A percentile compares a stretch with the other conserved stretches of the same genome.
phyloP scores from a whole-genome alignment of 345 rosid genomes.

The Populus alba region DNA sequence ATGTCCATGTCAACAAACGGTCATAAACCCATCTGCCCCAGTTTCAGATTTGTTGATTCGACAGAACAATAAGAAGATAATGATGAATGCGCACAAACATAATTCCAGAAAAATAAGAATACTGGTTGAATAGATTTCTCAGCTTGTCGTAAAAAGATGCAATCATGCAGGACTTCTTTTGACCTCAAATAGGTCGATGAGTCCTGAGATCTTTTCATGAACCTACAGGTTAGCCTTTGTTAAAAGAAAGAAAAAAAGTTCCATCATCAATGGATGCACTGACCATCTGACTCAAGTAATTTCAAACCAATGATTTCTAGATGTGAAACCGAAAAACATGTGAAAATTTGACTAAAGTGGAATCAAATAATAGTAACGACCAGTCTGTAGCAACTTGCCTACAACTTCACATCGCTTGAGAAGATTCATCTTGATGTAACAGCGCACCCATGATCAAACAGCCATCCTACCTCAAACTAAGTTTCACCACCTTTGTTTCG shows the following conservation, averaged over 20 bases:
- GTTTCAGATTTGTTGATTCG: not conserved
- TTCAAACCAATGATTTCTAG: not conserved
- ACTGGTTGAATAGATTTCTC: not conserved
- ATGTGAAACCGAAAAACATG: not conserved
- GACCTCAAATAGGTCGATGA: not conserved
- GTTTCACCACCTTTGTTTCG: constrained; percentile 42
- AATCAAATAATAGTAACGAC: not conserved
- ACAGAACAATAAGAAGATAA: too few species aligned
- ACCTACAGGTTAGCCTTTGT: not conserved
- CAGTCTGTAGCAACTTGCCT: constrained; percentile 38
- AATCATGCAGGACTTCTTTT: not conserved
- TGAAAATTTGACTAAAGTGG: not conserved
- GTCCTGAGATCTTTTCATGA: not conserved
- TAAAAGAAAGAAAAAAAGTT: not conserved
- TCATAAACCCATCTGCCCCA: not conserved
- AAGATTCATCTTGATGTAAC: constrained; percentile 62
- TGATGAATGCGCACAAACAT: not conserved
- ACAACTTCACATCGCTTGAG: constrained; percentile 47
- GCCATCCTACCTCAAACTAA: constrained; percentile 68
- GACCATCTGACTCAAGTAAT: not conserved
- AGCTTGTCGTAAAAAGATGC: not conserved
- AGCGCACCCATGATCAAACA: constrained; percentile 48
- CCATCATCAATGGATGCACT: not conserved
- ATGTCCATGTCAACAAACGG: not conserved
- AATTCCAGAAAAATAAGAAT: not conserved